A percentile compares a stretch with the other conserved stretches of the same genome.
These are phyloP conservation scores for Discostella stelligeroides DNA, from an alignment of 108 stramenopile genomes.

Conservation along the genomic window DNA sequence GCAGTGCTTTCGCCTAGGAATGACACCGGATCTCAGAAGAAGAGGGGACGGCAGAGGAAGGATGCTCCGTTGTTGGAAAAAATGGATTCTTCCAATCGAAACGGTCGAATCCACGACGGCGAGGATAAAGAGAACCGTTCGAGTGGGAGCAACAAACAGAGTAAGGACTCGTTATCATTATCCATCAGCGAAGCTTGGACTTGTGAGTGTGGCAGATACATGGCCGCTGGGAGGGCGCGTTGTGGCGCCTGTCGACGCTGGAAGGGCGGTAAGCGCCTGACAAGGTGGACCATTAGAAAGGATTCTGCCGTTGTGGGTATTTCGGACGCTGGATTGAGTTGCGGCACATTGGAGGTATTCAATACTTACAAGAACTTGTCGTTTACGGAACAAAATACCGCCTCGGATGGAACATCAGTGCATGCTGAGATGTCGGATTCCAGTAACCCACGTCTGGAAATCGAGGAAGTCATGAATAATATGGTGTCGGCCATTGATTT, in stretches of 20 bases:
- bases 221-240: conserved; percentile 16
- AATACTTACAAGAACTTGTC: conserved; percentile 7
- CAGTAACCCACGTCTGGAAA: background rate
- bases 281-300: conserved; percentile 17
- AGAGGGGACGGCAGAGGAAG: background rate
- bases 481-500: conserved; percentile 7
- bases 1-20: background rate
- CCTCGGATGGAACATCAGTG: background rate
- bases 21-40: background rate
- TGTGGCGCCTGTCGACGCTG: conserved; percentile 38
- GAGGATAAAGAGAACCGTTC: conserved; percentile 1
- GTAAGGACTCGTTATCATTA: background rate
- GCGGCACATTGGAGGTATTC: background rate
- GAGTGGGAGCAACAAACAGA: conserved; percentile 6
- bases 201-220: conserved; percentile 22
- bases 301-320: conserved; percentile 4
- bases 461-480: conserved; percentile 1
- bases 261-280: conserved; percentile 31
- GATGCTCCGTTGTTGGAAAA: conserved; percentile 4
- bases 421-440: no score
- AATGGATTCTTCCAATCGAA: conserved; percentile 11
- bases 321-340: background rate
- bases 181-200: conserved; percentile 13
- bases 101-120: background rate
- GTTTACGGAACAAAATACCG: background rate